Evolutionary conservation across 169 alveolate genomes (phyloP).

Genomic region (Eimeria zaria): DNA sequence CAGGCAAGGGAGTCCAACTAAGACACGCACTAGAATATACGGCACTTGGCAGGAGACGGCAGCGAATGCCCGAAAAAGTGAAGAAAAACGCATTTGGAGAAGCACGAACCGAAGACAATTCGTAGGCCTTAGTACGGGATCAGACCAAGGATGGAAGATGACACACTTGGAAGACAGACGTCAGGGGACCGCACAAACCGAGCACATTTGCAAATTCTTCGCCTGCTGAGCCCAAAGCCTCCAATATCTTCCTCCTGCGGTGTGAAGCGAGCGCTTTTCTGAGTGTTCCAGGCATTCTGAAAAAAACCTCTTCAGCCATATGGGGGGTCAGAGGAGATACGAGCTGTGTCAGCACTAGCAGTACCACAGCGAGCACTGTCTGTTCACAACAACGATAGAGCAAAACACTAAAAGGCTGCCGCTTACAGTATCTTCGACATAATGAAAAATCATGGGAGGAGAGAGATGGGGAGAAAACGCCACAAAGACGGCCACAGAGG

Average conservation of each 20-base stretch:
- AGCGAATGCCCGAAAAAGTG: neutral
- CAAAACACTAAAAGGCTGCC: neutral
- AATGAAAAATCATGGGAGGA: neutral
- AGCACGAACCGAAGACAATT: neutral
- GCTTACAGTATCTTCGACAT: neutral
- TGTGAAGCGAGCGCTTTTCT: constrained; percentile 29
- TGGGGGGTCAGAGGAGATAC: constrained; percentile 82
- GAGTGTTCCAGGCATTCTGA: constrained; percentile 68
- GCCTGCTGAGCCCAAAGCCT: constrained; percentile 1
- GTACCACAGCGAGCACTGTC: constrained; percentile 72
- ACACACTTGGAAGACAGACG: constrained; percentile 40
- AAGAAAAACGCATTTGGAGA: neutral
- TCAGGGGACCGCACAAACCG: constrained; percentile 29
- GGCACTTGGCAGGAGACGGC: neutral
- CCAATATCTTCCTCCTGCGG: constrained; percentile 33
- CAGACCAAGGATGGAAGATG: neutral
- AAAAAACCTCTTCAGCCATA: constrained; percentile 80
- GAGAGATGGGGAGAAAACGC: neutral
- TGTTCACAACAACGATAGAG: neutral
- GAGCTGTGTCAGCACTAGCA: constrained; percentile 53
- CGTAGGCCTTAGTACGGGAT: no score
- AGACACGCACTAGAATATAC: neutral
- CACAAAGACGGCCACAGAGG: neutral
- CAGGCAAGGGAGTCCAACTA: neutral
- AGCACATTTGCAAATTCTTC: neutral